phyloP scores from a whole-genome alignment of 805 yeast genomes.

The Ogataea haglerorum region DNA sequence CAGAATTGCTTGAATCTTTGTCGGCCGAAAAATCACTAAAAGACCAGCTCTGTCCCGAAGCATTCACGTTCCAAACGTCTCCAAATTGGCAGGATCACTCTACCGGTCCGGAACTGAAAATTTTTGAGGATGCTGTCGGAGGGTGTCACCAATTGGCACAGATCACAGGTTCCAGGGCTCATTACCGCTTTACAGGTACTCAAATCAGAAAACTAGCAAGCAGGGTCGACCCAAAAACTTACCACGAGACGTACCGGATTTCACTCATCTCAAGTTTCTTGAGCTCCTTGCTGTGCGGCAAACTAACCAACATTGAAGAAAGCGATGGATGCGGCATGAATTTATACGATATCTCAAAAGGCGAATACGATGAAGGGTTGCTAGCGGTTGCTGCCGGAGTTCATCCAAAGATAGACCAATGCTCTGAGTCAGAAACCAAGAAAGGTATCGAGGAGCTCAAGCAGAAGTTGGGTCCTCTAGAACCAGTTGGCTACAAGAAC shows the following conservation, averaged over 20 bases:
- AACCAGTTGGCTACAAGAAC: conserved; percentile 45
- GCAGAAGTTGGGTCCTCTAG: conserved; percentile 51
- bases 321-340: conserved; percentile 96
- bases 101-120: conserved; percentile 63
- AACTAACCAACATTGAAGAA: conserved; percentile 63
- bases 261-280: conserved; percentile 77
- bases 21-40: conserved; percentile 34
- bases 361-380: conserved; percentile 54
- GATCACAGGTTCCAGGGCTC: conserved; percentile 83
- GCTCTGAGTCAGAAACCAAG: conserved; percentile 22
- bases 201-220: conserved; percentile 75
- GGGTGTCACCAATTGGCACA: conserved; percentile 59
- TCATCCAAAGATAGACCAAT: conserved; percentile 41
- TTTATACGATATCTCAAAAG: conserved; percentile 63
- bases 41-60: conserved; percentile 45
- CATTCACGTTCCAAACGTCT: conserved; percentile 61
- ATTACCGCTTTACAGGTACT: conserved; percentile 87
- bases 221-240: conserved; percentile 47
- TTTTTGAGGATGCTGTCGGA: conserved; percentile 58
- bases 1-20: conserved; percentile 38
- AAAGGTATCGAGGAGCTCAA: conserved; percentile 41
- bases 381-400: conserved; percentile 53
- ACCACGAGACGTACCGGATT: conserved; percentile 56
- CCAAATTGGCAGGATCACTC: conserved; percentile 98
- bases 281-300: conserved; percentile 66